phyloP scores from a whole-genome alignment of 371 early-diverging fungal genomes.

The Fennellomyces sp. region DNA sequence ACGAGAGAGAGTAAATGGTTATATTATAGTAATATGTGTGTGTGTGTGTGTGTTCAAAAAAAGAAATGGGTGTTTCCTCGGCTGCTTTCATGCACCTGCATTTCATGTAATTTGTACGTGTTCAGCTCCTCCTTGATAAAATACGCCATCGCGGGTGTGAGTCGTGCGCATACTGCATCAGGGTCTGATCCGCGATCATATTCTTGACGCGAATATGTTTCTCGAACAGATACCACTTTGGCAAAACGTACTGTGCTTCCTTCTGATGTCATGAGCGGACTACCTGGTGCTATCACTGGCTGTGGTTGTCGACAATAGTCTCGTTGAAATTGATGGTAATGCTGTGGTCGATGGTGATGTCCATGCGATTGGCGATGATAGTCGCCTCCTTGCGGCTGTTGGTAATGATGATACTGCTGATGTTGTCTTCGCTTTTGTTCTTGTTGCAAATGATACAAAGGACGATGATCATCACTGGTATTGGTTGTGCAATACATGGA shows the following conservation, averaged over 20 bases:
- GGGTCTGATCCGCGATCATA: constrained; percentile 74
- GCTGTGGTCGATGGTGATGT: neutral
- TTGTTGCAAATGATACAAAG: neutral
- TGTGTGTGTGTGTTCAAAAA: too few relatives aligned
- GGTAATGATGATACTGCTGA: neutral
- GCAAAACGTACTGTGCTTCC: constrained; percentile 25
- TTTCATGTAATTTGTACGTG: constrained; percentile 71
- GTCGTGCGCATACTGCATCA: constrained; percentile 51
- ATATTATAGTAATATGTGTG: too few relatives aligned
- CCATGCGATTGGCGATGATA: neutral
- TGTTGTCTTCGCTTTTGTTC: neutral
- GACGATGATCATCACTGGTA: neutral
- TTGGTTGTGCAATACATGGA: neutral
- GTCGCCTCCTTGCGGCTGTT: neutral
- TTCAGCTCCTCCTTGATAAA: constrained; percentile 76
- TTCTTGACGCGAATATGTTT: constrained; percentile 66
- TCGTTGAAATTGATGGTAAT: neutral
- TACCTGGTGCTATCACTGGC: neutral
- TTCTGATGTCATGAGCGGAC: neutral
- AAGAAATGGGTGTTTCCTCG: constrained; percentile 71
- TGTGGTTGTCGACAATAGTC: neutral
- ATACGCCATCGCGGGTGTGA: constrained; percentile 62
- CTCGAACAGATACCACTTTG: constrained; percentile 36
- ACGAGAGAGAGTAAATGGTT: too few relatives aligned
- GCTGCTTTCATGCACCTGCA: constrained; percentile 73